phyloP scores from a whole-genome alignment of 148 eudicot species.

The Dysphania ambrosioides region DNA sequence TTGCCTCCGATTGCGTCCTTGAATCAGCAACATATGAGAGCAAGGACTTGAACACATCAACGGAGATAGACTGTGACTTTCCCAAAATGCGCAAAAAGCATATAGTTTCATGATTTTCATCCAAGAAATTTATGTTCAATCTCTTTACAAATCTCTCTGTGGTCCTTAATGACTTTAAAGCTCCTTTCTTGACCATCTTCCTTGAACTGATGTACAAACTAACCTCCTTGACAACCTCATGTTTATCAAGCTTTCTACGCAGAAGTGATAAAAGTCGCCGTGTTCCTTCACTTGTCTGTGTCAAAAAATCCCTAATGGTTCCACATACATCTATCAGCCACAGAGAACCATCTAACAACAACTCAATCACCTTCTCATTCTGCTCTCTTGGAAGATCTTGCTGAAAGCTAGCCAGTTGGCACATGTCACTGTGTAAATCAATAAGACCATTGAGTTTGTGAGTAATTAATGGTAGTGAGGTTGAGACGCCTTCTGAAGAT shows the following conservation, averaged over 20 bases:
- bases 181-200: slow-evolving; percentile 19
- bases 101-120: slow-evolving; percentile 4
- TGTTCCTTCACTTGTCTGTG: slow-evolving; percentile 22
- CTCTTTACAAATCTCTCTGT: not conserved
- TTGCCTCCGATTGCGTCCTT: slow-evolving; percentile 2
- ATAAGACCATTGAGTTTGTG: slow-evolving; percentile 12
- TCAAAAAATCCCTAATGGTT: slow-evolving; percentile 20
- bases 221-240: slow-evolving; percentile 5
- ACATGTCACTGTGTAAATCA: not conserved
- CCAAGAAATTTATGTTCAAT: not conserved
- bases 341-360: slow-evolving; percentile 24
- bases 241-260: slow-evolving; percentile 16
- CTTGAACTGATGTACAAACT: slow-evolving; percentile 17
- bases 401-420: not conserved
- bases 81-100: slow-evolving; percentile 5
- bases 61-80: slow-evolving; percentile 24
- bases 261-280: slow-evolving; percentile 25
- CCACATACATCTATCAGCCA: slow-evolving; percentile 31
- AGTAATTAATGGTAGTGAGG: not conserved
- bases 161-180: slow-evolving; percentile 10
- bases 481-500: slow-evolving; percentile 4
- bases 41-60: slow-evolving; percentile 19
- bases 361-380: slow-evolving; percentile 1
- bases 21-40: slow-evolving; percentile 10
- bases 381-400: slow-evolving; percentile 4